Base-by-base conservation (phyloP, 257 asterid species). In the Primulina tabacum region DNA sequence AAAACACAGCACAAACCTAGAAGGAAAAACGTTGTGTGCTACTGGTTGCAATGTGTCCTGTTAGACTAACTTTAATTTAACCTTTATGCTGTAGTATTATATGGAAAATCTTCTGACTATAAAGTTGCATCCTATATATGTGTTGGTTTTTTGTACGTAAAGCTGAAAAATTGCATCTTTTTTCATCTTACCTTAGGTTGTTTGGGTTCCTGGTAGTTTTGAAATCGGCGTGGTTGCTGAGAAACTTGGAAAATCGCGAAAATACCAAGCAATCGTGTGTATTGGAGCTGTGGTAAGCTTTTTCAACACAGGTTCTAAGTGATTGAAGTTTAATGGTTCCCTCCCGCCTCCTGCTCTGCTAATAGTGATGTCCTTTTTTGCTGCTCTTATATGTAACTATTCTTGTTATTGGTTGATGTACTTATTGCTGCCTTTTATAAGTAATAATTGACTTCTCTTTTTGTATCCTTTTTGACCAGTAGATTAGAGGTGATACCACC, bases 201-300 rank as follows among this genome's bases (percentile, higher is more conserved):
- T 89, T 3, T 90, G 97, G 97, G 99, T 93, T 75, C 97, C 99
- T 50, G 97, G 99, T 70, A 75, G 92, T 81, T 93, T 87, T 78
- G 97, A 93, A 78, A 88, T 93, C 35, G 92, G 96, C 40, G 57
- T 93, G 26, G 89, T 81, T 52, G 96, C 96, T 11, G 90, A 86
- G 84, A 88, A 82, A 76, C 96, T 93, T 67, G 99, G 96, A 65
- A 89, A 87, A 76, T 89, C 95, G 4, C 53, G 63, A 68, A 90
- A 90, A 73, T 93, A 90, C 68, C 92, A 93, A 20, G 90, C 96
- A 43, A 73, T 93, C 11, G 52, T 93, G 82, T 93, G 99, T 50
- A 90, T 93, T 66, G 97, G 99, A 43, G 97, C 97, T 62, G 97
- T 90, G 94, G 99, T 93, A 76, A 71, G 90, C 59, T 83, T 71